phyloP scores from a whole-genome alignment of 192 early-diverging fungal species.

The Haplosporangium gracile region DNA sequence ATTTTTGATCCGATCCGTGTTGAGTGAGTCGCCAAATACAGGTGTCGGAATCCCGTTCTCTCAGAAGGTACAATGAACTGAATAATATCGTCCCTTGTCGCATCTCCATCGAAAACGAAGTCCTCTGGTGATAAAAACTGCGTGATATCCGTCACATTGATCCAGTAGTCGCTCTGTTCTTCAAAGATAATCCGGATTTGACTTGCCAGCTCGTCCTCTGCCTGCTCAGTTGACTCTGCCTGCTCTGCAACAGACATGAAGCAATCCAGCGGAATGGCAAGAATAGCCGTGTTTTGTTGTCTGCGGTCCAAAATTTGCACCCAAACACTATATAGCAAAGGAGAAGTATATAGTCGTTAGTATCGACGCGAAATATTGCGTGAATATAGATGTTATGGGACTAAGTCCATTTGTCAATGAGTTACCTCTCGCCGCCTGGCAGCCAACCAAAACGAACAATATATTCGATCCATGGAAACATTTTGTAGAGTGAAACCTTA shows the following conservation, averaged over 20 bases:
- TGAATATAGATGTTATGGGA: too few relatives aligned
- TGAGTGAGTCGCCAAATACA: slow-evolving; percentile 64
- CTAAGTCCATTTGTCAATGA: not conserved
- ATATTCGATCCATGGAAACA: slow-evolving; percentile 80
- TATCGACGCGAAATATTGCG: not conserved
- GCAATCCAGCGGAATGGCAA: slow-evolving; percentile 61
- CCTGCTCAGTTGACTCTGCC: slow-evolving; percentile 25
- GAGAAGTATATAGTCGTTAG: not conserved
- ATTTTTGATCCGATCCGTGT: slow-evolving; percentile 6
- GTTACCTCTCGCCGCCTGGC: slow-evolving; percentile 67
- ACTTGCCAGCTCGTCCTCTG: slow-evolving; percentile 27
- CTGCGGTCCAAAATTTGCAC: slow-evolving; percentile 67
- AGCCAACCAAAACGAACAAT: slow-evolving; percentile 75
- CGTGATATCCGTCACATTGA: slow-evolving; percentile 64
- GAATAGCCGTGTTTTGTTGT: slow-evolving; percentile 65
- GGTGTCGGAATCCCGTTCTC: slow-evolving; percentile 70
- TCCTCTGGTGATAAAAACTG: slow-evolving; percentile 31
- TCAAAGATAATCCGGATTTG: slow-evolving; percentile 64
- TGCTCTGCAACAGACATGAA: slow-evolving; percentile 66
- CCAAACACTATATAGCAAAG: slow-evolving; percentile 60
- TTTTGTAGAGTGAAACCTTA: slow-evolving; percentile 42
- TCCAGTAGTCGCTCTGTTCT: slow-evolving; percentile 68
- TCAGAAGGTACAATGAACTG: slow-evolving; percentile 70
- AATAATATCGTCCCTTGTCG: slow-evolving; percentile 11
- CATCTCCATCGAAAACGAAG: not conserved